These are phyloP conservation scores for Kwoniella europaea DNA, from an alignment of 768 basidiomycete species.

Conservation along the genomic window DNA sequence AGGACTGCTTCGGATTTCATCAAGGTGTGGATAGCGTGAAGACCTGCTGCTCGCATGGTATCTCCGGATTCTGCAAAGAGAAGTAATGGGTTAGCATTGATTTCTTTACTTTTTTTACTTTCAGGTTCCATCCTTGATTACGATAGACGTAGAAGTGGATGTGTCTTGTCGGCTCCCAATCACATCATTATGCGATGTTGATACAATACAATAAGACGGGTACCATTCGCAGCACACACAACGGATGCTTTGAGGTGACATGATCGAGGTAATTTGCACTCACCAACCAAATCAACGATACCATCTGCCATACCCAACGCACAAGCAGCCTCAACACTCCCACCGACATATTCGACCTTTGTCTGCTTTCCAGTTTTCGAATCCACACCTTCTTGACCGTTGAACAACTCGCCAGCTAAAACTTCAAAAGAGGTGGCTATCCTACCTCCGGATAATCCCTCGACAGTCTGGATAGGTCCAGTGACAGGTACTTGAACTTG, in stretches of 20 bases:
- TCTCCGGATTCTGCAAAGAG: constrained; percentile 85
- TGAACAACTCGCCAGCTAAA: constrained; percentile 79
- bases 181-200: too few relatives aligned
- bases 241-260: too few relatives aligned
- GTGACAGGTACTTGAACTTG: constrained; percentile 84
- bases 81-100: background rate
- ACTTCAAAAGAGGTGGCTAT: constrained; percentile 95
- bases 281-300: constrained; percentile 95
- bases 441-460: constrained; percentile 85
- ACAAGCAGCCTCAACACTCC: constrained; percentile 97
- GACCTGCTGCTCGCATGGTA: constrained; percentile 97
- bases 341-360: constrained; percentile 91
- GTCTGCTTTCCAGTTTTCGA: constrained; percentile 67
- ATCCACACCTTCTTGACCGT: constrained; percentile 48
- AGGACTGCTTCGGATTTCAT: constrained; percentile 88
- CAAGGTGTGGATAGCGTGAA: constrained; percentile 89
- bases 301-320: constrained; percentile 94
- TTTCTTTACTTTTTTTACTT: too few relatives aligned
- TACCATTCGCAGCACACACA: too few relatives aligned
- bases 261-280: constrained; percentile 47
- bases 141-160: too few relatives aligned
- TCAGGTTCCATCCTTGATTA: too few relatives aligned
- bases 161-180: too few relatives aligned
- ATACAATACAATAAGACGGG: too few relatives aligned
- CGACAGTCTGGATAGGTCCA: constrained; percentile 69